Evolutionary conservation across 2,329 filamentous ascomycete species (phyloP), one percentile per base, ranked within the genome.

Genomic region (Bretziella fagacearum): DNA sequence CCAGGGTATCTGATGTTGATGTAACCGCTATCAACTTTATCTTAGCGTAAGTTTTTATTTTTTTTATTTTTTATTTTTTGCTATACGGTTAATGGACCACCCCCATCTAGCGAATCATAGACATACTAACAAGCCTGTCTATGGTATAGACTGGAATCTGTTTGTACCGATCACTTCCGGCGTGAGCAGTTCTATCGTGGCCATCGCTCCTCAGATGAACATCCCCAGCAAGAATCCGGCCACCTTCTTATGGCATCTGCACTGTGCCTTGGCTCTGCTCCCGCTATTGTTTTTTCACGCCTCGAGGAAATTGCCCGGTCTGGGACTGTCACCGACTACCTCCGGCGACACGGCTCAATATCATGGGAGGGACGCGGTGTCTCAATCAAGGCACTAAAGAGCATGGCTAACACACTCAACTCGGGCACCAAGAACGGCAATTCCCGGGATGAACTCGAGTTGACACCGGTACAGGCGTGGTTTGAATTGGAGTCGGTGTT

Each of bases 381-480:
- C 4, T 39, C 45, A 2, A 47, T 47, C n/a, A 51, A 51, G 27
- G 45, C 44, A 11, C 27, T 51, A 13, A 39, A 35, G 2, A 33
- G 44, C 8, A 32, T 51, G 35, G 49, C 45, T 11, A 20, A 23
- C 35, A 26, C 47, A 4, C 18, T 43, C 2, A 41, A 41, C 35
- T 32, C 13, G 15, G 15, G 41, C 35, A 44, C 15, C 6, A 30
- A 22, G 20, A 27, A 7, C 6, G 18, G 18, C 8, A 22, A 26
- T 17, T 29, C 25, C 15, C 25, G 41, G 13, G 20, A 45, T 17
- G 46, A 40, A n/a, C 15, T 47, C 3, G 49, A 51, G 23, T 22
- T 51, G 22, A 51, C 49, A 4, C 49, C 49, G 3, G 45, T 45
- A 2, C 49, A 51, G 36, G 49, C 49, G 6, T 51, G 49, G 49